Base-by-base conservation (phyloP, 2,329 filamentous ascomycete genomes). In the Sclerotinia spermophila region DNA sequence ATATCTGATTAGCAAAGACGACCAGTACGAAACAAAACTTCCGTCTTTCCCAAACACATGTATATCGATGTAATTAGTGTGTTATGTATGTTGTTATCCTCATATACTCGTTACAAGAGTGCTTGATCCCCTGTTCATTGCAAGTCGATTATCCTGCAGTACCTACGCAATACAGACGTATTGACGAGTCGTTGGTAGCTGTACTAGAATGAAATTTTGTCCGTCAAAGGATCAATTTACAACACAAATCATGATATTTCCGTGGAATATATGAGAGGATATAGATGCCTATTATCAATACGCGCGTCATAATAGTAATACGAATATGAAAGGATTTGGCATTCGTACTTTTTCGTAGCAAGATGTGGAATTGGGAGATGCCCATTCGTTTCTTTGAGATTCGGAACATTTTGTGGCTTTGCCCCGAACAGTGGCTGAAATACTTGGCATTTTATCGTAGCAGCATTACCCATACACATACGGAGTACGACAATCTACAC, bases 341-440 rank as follows among this genome's bases (percentile, higher is more conserved):
- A 65, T 65, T 65, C 61, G 60, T 48, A 62, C 5, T 15, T 45
- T 62, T 42, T 6, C 24, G 56, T 40, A 59, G 27, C 6, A 10
- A 24, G 33, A 59, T 35, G 55, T 48, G 35, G 48, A 51, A 35
- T 65, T 38, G 44, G 38, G 42, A 65, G 42, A 61, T 61, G 38
- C 60, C 60, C 42, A 38, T 64, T 51, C 44, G 30, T 51, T 65
- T 65, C 61, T 65, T 30, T 65, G 33, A 65, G 33, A 42, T 53
- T 65, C 62, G 45, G 62, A 66, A 15, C n/a, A 53, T 42, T 66
- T 19, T 40, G 62, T 65, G 62, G 62, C 62, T 66, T 53, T 53
- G 48, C 44, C 62, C 62, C 48, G n/a, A 53, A 24, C 35, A 27
- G 62, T 66, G 62, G 62, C 62, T 66, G 62, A 53, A 53, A 8